Conservation (phyloP, 2,329 filamentous ascomycete genomes). For the Monilinia vaccinii-corymbosi region DNA sequence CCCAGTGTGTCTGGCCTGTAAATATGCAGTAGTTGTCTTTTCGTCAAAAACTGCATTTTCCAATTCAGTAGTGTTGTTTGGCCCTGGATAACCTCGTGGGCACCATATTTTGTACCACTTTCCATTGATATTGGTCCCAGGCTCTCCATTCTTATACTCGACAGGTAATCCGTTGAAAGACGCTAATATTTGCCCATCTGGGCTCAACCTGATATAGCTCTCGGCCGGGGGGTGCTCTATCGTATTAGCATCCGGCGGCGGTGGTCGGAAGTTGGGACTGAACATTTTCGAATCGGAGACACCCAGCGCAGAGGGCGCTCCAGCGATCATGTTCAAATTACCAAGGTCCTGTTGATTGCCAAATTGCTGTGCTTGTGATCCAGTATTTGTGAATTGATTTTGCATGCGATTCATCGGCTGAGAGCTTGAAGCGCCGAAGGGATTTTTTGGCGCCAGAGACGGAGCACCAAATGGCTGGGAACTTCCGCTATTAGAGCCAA, state of each 20-base stretch:
- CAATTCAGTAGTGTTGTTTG: conserved; percentile 54
- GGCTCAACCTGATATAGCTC: conserved; percentile 20
- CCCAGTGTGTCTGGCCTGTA: conserved; percentile 54
- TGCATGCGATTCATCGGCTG: neutral
- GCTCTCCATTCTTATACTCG: conserved; percentile 43
- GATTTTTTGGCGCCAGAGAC: conserved; percentile 6
- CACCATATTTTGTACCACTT: conserved; percentile 62
- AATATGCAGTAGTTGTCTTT: conserved; percentile 53
- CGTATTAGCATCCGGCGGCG: conserved; percentile 1
- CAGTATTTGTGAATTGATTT: neutral
- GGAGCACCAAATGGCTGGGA: conserved; percentile 36
- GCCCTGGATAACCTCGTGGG: conserved; percentile 57
- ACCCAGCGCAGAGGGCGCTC: neutral
- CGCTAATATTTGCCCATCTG: conserved; percentile 33
- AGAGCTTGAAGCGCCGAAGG: conserved; percentile 6
- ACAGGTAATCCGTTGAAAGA: conserved; percentile 58
- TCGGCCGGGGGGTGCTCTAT: conserved; percentile 13
- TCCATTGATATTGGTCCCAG: conserved; percentile 45
- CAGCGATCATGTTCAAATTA: neutral
- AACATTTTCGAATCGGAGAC: neutral
- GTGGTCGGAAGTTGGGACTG: conserved; percentile 8
- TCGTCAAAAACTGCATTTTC: conserved; percentile 49
- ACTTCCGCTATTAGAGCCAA: neutral
- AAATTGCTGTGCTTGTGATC: neutral
- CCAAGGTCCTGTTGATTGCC: neutral